These are phyloP conservation scores for Gossypium aridum DNA, from an alignment of 441 rosid genomes.

Conservation along the genomic window DNA sequence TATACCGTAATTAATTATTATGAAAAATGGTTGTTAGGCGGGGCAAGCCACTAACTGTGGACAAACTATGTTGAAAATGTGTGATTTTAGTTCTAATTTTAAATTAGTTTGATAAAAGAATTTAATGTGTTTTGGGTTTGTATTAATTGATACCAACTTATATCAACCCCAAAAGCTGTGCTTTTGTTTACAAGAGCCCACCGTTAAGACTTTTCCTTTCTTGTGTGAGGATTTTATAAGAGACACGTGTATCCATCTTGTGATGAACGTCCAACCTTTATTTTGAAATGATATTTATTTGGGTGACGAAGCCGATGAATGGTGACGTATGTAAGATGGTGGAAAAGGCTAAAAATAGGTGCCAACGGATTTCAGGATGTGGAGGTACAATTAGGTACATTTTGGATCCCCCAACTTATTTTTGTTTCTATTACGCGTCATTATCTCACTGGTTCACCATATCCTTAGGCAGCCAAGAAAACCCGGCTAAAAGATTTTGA, in stretches of 20 bases:
- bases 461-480: not conserved
- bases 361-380: not conserved
- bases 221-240: too few species aligned
- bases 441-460: not conserved
- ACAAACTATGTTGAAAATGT: too few species aligned
- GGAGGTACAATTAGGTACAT: not conserved
- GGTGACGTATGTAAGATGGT: not conserved
- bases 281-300: not conserved
- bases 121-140: too few species aligned
- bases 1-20: too few species aligned
- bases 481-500: too few species aligned
- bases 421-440: constrained; percentile 1
- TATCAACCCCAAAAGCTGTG: too few species aligned
- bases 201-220: not conserved
- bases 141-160: too few species aligned
- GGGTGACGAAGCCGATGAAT: not conserved
- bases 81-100: too few species aligned
- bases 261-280: not conserved
- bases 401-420: not conserved
- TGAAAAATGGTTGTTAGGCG: too few species aligned
- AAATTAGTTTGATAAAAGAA: too few species aligned
- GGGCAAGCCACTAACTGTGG: too few species aligned
- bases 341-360: not conserved
- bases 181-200: not conserved
- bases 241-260: not conserved